Evolutionary conservation across 2,329 filamentous ascomycete species (phyloP).

Genomic region (Ceratocystis cubensis): DNA sequence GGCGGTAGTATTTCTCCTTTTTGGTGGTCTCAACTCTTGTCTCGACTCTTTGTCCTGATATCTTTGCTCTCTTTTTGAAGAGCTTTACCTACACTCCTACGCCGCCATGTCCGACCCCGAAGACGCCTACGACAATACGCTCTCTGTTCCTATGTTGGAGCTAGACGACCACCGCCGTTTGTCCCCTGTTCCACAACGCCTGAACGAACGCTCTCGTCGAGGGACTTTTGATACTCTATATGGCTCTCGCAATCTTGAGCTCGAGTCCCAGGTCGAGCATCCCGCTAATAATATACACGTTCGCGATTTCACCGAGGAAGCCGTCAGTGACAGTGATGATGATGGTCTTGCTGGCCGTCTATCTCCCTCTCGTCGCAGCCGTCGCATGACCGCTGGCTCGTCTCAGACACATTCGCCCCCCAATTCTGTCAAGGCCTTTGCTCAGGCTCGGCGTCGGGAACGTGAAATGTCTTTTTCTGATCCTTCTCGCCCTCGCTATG

Average conservation of each 20-base stretch:
- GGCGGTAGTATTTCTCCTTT: background rate
- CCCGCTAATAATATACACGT: conserved; percentile 36
- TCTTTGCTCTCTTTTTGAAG: background rate
- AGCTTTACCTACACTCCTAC: background rate
- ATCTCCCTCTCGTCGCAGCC: conserved; percentile 34
- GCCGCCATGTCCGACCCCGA: conserved; percentile 56
- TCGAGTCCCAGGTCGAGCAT: conserved; percentile 24
- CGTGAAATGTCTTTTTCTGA: conserved; percentile 52
- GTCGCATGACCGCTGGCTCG: conserved; percentile 46
- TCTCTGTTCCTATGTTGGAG: conserved; percentile 64
- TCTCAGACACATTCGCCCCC: conserved; percentile 69
- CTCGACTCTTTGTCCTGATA: background rate
- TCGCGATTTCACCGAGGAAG: conserved; percentile 76
- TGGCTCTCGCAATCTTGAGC: conserved; percentile 33
- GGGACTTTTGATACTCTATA: conserved; percentile 64
- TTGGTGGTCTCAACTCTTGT: background rate
- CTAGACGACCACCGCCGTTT: conserved; percentile 79
- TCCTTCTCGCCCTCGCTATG: conserved; percentile 31
- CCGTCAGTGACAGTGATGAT: conserved; percentile 59
- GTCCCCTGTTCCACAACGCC: conserved; percentile 45
- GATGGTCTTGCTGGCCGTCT: conserved; percentile 48
- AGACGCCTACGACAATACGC: conserved; percentile 45
- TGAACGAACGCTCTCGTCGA: conserved; percentile 46
- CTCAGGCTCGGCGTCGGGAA: conserved; percentile 74
- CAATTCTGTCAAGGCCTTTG: conserved; percentile 96